phyloP scores from a whole-genome alignment of 2,329 filamentous ascomycete genomes.

The Massarina eburnea region DNA sequence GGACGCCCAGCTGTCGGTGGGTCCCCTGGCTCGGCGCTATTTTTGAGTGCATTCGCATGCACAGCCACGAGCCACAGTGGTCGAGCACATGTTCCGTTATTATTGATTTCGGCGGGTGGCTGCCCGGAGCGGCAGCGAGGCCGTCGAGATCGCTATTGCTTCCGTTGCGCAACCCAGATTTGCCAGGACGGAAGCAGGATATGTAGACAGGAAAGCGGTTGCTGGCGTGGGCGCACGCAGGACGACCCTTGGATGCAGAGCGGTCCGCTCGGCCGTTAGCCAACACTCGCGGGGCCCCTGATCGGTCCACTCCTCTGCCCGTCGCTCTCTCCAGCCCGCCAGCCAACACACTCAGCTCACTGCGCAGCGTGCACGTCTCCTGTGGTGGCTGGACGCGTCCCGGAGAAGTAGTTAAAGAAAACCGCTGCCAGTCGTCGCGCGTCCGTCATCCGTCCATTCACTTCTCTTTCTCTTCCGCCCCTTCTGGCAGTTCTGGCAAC shows the following conservation, averaged over 20 bases:
- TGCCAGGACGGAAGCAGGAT: not conserved
- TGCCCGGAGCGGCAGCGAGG: not conserved
- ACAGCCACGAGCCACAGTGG: constrained; percentile 5
- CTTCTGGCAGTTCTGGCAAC: constrained; percentile 3
- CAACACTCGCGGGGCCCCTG: too few relatives aligned
- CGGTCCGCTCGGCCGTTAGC: too few relatives aligned
- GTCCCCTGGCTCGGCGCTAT: not conserved
- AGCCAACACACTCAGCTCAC: constrained; percentile 1
- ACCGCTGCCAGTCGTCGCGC: constrained; percentile 1
- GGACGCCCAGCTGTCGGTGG: not conserved
- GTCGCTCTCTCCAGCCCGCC: constrained; percentile 11
- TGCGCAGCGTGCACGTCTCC: too few relatives aligned
- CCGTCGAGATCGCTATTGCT: not conserved
- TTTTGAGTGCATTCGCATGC: constrained; percentile 3
- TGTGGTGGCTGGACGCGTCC: constrained; percentile 19
- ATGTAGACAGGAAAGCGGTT: not conserved
- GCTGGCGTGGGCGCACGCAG: too few relatives aligned
- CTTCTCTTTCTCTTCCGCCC: not conserved
- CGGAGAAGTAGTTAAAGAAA: constrained; percentile 9
- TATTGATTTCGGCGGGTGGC: not conserved
- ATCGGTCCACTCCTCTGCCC: too few relatives aligned
- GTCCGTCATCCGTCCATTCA: not conserved
- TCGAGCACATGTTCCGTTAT: not conserved
- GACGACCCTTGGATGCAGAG: too few relatives aligned
- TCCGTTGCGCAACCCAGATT: not conserved